Evolutionary conservation across 2,329 filamentous ascomycete genomes (phyloP).

Genomic region (Dactylellina leptospora): DNA sequence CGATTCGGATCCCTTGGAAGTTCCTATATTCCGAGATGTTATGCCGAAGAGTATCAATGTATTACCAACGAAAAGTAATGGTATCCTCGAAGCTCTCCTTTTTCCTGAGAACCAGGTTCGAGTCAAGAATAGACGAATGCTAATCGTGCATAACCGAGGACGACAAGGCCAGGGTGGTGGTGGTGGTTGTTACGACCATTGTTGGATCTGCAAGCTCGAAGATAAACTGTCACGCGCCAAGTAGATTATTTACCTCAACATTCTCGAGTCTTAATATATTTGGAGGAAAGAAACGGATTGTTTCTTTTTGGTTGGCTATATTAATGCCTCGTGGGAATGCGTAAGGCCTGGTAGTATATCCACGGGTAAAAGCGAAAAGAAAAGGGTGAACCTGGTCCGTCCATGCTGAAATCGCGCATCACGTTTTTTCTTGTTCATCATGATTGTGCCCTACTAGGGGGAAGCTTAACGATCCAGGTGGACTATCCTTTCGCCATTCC

Average conservation of each 20-base stretch:
- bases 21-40: constrained; percentile 41
- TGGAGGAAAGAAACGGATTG: not conserved
- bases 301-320: constrained; percentile 12
- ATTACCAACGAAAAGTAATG: not conserved
- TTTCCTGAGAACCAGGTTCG: constrained; percentile 20
- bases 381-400: constrained; percentile 35
- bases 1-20: constrained; percentile 4
- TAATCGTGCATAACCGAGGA: constrained; percentile 50
- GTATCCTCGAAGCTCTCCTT: not conserved
- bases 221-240: constrained; percentile 21
- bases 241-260: constrained; percentile 20
- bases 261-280: not conserved
- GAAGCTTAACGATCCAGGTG: not conserved
- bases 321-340: constrained; percentile 49
- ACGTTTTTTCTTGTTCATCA: constrained; percentile 26
- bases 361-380: constrained; percentile 50
- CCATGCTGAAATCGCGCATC: constrained; percentile 47
- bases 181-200: not conserved
- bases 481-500: constrained; percentile 8
- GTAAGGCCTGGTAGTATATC: constrained; percentile 1
- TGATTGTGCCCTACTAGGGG: not conserved
- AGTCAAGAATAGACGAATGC: constrained; percentile 35
- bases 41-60: constrained; percentile 27
- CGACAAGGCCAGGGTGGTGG: constrained; percentile 2
- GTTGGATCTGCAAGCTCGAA: constrained; percentile 3